Evolutionary conservation across 139 green algal species (phyloP).

Genomic region (Mychonastes homosphaera): DNA sequence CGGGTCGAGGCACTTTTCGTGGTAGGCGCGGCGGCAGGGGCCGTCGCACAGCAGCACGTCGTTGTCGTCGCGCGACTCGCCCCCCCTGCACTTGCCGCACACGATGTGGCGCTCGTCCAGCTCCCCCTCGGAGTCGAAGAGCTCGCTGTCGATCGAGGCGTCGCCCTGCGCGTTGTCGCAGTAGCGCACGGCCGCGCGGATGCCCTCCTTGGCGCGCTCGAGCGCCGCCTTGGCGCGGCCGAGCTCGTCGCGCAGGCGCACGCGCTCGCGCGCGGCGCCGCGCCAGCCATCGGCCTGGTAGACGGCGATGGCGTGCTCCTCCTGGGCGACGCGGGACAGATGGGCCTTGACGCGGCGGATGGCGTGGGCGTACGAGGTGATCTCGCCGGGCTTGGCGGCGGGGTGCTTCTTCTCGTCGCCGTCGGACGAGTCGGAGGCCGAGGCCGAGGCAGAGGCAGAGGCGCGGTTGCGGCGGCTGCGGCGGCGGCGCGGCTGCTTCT

Average conservation of each 20-base stretch:
- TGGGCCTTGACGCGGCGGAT: conserved; percentile 26
- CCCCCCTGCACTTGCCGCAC: conserved; percentile 55
- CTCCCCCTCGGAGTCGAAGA: conserved; percentile 59
- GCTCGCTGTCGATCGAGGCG: neutral
- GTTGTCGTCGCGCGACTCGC: conserved; percentile 61
- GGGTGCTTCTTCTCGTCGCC: neutral
- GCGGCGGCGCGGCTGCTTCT: neutral
- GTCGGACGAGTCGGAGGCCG: too few relatives aligned
- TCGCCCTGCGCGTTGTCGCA: conserved; percentile 41
- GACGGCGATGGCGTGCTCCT: conserved; percentile 30
- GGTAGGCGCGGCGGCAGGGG: conserved; percentile 65
- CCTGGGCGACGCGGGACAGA: conserved; percentile 27
- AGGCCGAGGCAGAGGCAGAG: too few relatives aligned
- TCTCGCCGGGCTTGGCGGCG: conserved; percentile 6
- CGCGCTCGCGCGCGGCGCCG: conserved; percentile 46
- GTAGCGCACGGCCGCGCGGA: conserved; percentile 42
- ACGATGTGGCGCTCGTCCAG: conserved; percentile 64
- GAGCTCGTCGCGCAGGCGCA: conserved; percentile 51
- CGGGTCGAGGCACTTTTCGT: conserved; percentile 56
- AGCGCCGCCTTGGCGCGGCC: conserved; percentile 32
- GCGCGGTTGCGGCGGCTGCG: neutral
- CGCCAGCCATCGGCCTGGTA: conserved; percentile 58
- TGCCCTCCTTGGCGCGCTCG: conserved; percentile 34
- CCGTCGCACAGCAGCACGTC: conserved; percentile 92
- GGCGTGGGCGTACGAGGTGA: conserved; percentile 18